phyloP scores from a whole-genome alignment of 2,329 filamentous ascomycete species.

The Ceratocystis albifundus region DNA sequence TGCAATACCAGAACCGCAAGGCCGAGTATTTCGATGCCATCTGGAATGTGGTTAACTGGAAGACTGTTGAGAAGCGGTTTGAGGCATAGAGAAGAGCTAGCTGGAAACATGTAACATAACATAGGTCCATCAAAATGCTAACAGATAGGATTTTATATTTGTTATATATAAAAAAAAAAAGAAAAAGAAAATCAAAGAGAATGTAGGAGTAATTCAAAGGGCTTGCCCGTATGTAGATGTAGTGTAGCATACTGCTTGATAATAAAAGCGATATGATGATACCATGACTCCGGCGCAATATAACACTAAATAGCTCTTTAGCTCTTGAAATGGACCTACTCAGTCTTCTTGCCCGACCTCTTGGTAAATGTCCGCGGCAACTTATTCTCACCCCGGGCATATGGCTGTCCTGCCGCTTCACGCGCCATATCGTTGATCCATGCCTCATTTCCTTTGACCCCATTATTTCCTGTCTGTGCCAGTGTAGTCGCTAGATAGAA shows the following conservation, averaged over 20 bases:
- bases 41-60: conserved; percentile 96
- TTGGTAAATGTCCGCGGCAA: conserved; percentile 41
- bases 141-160: no score
- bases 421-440: conserved; percentile 69
- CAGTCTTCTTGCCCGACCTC: conserved; percentile 13
- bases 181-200: no score
- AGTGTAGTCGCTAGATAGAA: conserved; percentile 63
- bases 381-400: conserved; percentile 47
- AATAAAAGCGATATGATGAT: no score
- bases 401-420: conserved; percentile 49
- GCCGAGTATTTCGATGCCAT: conserved; percentile 88
- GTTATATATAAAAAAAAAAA: no score
- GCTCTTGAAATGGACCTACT: no score
- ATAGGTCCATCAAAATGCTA: background rate
- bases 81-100: conserved; percentile 31
- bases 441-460: conserved; percentile 45
- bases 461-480: conserved; percentile 40
- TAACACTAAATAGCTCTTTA: no score
- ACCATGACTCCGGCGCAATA: no score
- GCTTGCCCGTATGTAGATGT: no score
- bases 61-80: conserved; percentile 70
- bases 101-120: background rate
- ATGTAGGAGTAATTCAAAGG: no score
- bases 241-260: no score
- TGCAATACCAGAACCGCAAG: conserved; percentile 95